Conservation (phyloP, 2,329 filamentous ascomycete species). For the Chalaropsis thielavioides region DNA sequence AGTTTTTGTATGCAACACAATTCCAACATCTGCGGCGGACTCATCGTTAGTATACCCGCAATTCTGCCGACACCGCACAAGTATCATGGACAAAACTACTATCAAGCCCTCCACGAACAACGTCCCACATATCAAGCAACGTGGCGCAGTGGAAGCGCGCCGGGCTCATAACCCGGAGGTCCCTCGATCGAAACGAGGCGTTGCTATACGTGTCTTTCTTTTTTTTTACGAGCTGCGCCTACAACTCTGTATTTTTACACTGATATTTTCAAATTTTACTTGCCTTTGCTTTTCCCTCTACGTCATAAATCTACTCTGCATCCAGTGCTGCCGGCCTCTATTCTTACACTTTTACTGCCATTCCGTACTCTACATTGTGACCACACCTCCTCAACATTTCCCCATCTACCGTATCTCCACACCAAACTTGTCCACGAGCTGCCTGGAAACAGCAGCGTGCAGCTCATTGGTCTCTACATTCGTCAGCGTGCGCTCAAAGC, state of each 20-base stretch:
- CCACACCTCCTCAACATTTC: slow-evolving; percentile 22
- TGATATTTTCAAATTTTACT: too few relatives aligned
- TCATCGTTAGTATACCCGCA: neutral
- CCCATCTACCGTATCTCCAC: slow-evolving; percentile 51
- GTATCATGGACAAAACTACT: neutral
- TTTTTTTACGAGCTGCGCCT: too few relatives aligned
- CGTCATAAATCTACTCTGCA: too few relatives aligned
- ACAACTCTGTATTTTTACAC: too few relatives aligned
- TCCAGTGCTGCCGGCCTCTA: neutral
- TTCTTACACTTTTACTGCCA: neutral
- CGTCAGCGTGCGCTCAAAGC: slow-evolving; percentile 77
- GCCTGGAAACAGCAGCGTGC: slow-evolving; percentile 51
- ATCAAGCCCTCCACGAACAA: neutral
- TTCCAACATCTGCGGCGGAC: too few relatives aligned
- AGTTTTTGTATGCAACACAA: neutral
- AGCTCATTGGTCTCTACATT: slow-evolving; percentile 65
- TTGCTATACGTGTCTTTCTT: slow-evolving; percentile 24
- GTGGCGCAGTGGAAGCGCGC: slow-evolving; percentile 18
- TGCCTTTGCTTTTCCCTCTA: neutral
- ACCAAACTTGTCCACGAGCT: slow-evolving; percentile 55
- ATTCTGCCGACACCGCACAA: too few relatives aligned
- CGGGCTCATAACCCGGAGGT: slow-evolving; percentile 4
- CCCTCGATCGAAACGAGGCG: slow-evolving; percentile 18
- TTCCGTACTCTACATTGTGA: neutral
- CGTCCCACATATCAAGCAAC: slow-evolving; percentile 8